Base-by-base conservation (phyloP, 345 rosid genomes). In the Arabidopsis suecica region DNA sequence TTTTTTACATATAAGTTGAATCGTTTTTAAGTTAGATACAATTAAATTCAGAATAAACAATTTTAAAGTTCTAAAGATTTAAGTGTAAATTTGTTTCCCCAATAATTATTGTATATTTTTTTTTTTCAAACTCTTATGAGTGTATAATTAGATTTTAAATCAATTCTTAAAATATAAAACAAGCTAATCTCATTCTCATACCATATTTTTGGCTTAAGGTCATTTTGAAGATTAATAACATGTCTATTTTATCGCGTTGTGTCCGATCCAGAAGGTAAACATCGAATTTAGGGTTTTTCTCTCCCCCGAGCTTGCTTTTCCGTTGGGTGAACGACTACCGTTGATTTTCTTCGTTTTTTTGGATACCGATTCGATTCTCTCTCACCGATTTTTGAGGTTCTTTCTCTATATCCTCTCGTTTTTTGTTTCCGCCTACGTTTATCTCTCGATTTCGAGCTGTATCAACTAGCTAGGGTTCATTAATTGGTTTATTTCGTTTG, bases 261-360 rank as follows among this genome's bases (percentile, higher is more conserved):
- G 22, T 41, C 67, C 37, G 67, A 62, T 62, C 51, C 67, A 41
- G 23, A 61, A 40, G 49, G 66, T 28, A 61, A 61, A 61, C 66
- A 42, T 62, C 36, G 53, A 62, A 63, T 63, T 63, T 63, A 63
- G 83, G 83, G 83, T 80, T 80, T 75, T 71, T 56, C 71, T 69
- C 68, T 69, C 33, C 12, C 30, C 34, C 65, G 50, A 73, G 65
- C 69, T 61, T 62, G 65, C 69, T 61, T 62, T 49, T 54, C 48
- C 72, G 56, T 78, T 65, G 77, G 40, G 28, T 59, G 47, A 71
- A 78, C 82, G 69, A 63, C 67, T 48, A 62, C 72, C 76, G 63
- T 74, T 75, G 20, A 65, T 67, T 78, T 34, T 59, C 71, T 40
- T 63, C 71, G 65, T 41, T 63, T 72, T n/a, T 4, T 6, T 36